A percentile compares a stretch with the other conserved stretches of the same genome.
Conservation (phyloP, 2,329 filamentous ascomycete species). For the Verticillium nubilum region DNA sequence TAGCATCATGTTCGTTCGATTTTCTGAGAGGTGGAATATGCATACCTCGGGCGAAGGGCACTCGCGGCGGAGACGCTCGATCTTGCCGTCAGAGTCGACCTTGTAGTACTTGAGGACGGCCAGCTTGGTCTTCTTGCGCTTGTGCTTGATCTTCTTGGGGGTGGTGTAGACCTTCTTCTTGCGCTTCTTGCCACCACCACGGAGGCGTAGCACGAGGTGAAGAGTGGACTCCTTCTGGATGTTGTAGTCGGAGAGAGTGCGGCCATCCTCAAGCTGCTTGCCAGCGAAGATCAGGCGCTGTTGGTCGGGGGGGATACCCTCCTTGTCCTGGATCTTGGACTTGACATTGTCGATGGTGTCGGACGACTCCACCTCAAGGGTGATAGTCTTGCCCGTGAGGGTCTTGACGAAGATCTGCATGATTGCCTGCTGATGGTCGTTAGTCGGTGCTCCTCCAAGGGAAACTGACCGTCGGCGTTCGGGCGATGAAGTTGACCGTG, state of each 20-base stretch:
- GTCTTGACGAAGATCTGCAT: slow-evolving; percentile 77
- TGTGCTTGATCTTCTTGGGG: slow-evolving; percentile 99
- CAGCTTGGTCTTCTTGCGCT: slow-evolving; percentile 99
- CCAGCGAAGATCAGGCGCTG: slow-evolving; percentile 99
- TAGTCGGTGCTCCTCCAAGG: slow-evolving; percentile 20
- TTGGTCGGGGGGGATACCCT: slow-evolving; percentile 98
- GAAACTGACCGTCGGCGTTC: not conserved
- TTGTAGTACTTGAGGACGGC: slow-evolving; percentile 99
- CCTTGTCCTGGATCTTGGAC: slow-evolving; percentile 98
- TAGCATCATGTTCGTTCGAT: slow-evolving; percentile 17
- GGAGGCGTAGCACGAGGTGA: slow-evolving; percentile 94
- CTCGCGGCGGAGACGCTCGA: slow-evolving; percentile 97
- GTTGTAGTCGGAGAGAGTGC: slow-evolving; percentile 99
- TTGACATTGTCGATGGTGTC: slow-evolving; percentile 99
- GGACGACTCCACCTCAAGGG: slow-evolving; percentile 99
- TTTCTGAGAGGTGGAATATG: slow-evolving; percentile 14
- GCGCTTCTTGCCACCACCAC: slow-evolving; percentile 99
- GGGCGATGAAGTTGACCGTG: not conserved
- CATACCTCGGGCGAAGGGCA: slow-evolving; percentile 86
- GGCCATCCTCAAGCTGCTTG: slow-evolving; percentile 99
- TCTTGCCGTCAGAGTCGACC: slow-evolving; percentile 99
- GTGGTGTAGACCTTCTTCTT: slow-evolving; percentile 99
- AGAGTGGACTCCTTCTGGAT: slow-evolving; percentile 99
- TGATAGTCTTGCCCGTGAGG: slow-evolving; percentile 99
- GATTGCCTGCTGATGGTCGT: slow-evolving; percentile 50